These are phyloP conservation scores for Kwoniella dejecticola DNA, from an alignment of 768 basidiomycete genomes.

Conservation along the genomic window DNA sequence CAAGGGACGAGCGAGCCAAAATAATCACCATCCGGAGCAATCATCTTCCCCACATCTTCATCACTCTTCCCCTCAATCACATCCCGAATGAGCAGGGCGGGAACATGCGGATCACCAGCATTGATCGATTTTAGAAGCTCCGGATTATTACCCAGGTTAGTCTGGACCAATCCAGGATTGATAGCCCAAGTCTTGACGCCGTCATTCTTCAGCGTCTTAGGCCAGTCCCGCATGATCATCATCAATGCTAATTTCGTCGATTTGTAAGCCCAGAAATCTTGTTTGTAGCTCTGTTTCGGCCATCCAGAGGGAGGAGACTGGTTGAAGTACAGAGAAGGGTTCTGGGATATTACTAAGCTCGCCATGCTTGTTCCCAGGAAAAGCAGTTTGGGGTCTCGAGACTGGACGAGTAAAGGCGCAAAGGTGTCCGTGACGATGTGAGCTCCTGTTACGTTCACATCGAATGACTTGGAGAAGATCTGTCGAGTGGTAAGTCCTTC, in stretches of 20 bases:
- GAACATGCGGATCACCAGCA: constrained; percentile 15
- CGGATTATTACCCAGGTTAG: constrained; percentile 15
- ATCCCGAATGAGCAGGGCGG: constrained; percentile 12
- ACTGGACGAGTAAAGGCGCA: background rate
- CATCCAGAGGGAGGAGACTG: constrained; percentile 8
- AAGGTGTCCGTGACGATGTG: background rate
- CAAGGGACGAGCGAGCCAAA: too few relatives aligned
- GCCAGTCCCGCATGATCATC: constrained; percentile 17
- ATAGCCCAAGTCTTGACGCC: constrained; percentile 13
- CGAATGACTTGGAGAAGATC: background rate
- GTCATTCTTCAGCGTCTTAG: constrained; percentile 6
- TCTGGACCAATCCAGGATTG: constrained; percentile 23
- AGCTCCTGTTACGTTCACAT: background rate
- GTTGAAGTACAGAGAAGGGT: constrained; percentile 1
- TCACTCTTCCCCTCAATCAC: constrained; percentile 29
- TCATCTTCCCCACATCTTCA: constrained; percentile 15
- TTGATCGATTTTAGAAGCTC: constrained; percentile 1
- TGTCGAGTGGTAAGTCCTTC: background rate
- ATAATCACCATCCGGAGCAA: too few relatives aligned
- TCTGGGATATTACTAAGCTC: background rate
- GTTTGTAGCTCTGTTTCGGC: background rate
- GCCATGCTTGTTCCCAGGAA: constrained; percentile 8
- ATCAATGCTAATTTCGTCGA: constrained; percentile 7
- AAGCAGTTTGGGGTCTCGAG: background rate
- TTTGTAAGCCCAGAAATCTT: constrained; percentile 6